Evolutionary conservation across 148 eudicot genomes (phyloP).

Genomic region (Rhododendron vialii): DNA sequence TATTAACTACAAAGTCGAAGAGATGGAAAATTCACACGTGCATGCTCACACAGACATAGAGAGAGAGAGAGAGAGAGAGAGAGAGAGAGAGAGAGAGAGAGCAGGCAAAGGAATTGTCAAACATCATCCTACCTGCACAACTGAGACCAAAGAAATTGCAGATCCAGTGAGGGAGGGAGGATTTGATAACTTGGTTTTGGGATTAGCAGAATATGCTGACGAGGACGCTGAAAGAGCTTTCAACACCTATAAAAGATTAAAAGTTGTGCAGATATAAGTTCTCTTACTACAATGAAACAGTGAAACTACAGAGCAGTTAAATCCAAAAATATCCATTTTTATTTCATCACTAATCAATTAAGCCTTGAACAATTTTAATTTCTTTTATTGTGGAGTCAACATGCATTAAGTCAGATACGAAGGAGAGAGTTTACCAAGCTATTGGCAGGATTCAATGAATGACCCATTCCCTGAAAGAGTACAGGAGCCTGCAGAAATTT

Average conservation of each 20-base stretch:
- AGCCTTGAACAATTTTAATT: neutral
- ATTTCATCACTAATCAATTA: neutral
- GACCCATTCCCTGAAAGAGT: constrained; percentile 53
- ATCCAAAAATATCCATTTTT: neutral
- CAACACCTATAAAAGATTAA: constrained; percentile 32
- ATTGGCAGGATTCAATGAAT: constrained; percentile 48
- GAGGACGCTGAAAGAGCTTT: constrained; percentile 52
- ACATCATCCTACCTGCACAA: constrained; percentile 41
- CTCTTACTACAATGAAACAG: neutral
- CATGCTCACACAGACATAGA: neutral
- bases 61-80: neutral
- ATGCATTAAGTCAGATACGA: neutral
- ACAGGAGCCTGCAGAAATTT: constrained; percentile 51
- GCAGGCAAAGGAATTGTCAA: neutral
- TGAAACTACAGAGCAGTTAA: neutral
- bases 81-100: neutral
- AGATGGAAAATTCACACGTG: neutral
- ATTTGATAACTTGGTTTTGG: constrained; percentile 33
- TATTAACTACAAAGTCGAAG: neutral
- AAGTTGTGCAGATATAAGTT: neutral
- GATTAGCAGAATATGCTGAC: constrained; percentile 53
- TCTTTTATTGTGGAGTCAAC: neutral
- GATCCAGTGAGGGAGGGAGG: constrained; percentile 51
- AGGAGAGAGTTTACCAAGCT: constrained; percentile 38
- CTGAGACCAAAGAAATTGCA: constrained; percentile 55